Conservation (phyloP, 129 eudicot species). For the Centaurea solstitialis region DNA sequence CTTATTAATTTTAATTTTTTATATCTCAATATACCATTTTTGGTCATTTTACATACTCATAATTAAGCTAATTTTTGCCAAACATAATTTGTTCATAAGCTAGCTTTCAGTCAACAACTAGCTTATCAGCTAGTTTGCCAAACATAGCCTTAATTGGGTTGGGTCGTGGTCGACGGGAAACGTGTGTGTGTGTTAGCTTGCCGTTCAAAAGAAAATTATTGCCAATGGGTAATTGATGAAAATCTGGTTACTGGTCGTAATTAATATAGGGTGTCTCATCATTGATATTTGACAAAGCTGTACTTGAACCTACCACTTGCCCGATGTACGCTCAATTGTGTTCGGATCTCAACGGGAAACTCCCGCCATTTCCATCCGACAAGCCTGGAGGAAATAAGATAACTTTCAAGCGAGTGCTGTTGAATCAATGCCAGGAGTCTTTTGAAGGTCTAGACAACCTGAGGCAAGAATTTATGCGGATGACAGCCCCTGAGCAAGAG, state of each 20-base stretch:
- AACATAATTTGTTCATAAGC: too few species aligned
- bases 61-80: too few species aligned
- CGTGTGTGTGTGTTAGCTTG: too few species aligned
- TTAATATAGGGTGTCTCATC: slow-evolving; percentile 69
- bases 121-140: too few species aligned
- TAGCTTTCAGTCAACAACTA: too few species aligned
- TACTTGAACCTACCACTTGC: slow-evolving; percentile 95
- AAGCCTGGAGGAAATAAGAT: slow-evolving; percentile 77
- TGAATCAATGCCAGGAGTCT: slow-evolving; percentile 85
- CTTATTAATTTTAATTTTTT: too few species aligned
- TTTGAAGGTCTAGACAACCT: slow-evolving; percentile 81
- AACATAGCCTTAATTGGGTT: too few species aligned
- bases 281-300: slow-evolving; percentile 89
- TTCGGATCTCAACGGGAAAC: slow-evolving; percentile 73
- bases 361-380: slow-evolving; percentile 80
- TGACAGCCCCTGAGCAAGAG: slow-evolving; percentile 78
- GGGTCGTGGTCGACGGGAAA: too few species aligned
- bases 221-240: background rate
- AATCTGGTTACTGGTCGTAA: background rate
- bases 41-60: too few species aligned
- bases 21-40: too few species aligned
- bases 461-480: slow-evolving; percentile 66
- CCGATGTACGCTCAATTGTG: slow-evolving; percentile 88
- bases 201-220: too few species aligned
- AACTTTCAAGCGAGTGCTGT: slow-evolving; percentile 66